phyloP scores from a whole-genome alignment of 176 grass and related monocot genomes.

The Triticum monococcum region DNA sequence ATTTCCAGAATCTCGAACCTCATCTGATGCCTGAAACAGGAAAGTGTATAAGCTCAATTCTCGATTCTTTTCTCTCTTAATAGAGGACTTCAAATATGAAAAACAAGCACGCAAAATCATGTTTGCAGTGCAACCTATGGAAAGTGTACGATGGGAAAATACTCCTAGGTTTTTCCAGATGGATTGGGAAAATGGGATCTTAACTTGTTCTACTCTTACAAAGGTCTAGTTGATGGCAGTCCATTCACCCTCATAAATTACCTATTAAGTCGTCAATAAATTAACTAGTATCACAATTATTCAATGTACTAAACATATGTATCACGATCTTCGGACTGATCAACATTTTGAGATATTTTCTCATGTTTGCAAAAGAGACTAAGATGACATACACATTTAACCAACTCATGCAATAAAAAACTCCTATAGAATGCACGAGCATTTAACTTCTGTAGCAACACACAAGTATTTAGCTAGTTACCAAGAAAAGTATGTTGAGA shows the following conservation, averaged over 20 bases:
- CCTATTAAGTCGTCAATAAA: not conserved
- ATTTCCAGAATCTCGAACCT: slow-evolving; percentile 40
- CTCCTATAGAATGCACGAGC: not conserved
- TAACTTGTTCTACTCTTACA: not conserved
- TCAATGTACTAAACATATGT: not conserved
- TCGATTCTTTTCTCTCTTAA: not conserved
- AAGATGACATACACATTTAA: not conserved
- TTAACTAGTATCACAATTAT: not conserved
- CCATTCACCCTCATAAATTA: not conserved
- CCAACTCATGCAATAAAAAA: not conserved
- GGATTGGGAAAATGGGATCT: not conserved
- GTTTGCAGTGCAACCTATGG: not conserved
- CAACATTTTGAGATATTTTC: not conserved
- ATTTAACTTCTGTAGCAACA: not conserved
- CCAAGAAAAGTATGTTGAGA: not conserved
- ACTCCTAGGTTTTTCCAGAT: not conserved
- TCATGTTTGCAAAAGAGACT: not conserved
- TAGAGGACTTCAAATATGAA: not conserved
- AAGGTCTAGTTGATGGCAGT: not conserved
- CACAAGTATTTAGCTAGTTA: not conserved
- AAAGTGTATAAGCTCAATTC: not conserved
- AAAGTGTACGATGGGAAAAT: not conserved
- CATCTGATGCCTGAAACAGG: slow-evolving; percentile 59
- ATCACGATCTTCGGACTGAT: not conserved
- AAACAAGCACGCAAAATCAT: not conserved